phyloP scores from a whole-genome alignment of 305 asterid genomes.

The Plantago coronopus region DNA sequence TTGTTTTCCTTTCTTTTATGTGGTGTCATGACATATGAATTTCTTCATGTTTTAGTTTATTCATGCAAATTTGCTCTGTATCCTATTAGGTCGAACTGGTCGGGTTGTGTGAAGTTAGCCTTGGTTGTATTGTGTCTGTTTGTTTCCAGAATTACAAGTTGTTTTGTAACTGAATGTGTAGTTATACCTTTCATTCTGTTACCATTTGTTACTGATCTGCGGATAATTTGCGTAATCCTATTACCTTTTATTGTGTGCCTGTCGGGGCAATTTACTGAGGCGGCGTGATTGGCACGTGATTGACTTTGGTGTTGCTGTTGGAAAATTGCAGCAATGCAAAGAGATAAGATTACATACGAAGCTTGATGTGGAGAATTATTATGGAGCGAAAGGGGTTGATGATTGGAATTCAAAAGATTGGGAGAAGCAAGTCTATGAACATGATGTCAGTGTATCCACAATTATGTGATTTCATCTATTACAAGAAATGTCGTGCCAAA shows the following conservation, averaged over 20 bases:
- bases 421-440: constrained; percentile 53
- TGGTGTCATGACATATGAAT: background rate
- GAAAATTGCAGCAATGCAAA: constrained; percentile 56
- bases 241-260: constrained; percentile 8
- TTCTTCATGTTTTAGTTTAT: no score
- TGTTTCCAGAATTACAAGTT: background rate
- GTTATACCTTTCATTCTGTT: background rate
- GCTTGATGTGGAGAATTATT: constrained; percentile 68
- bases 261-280: background rate
- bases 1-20: background rate
- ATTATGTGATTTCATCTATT: background rate
- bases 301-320: constrained; percentile 19
- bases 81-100: background rate
- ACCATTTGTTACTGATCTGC: background rate
- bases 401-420: constrained; percentile 56
- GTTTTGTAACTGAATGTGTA: background rate
- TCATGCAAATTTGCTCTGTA: background rate
- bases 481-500: background rate
- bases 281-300: background rate
- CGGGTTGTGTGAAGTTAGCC: background rate
- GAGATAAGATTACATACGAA: constrained; percentile 51
- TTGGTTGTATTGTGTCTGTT: background rate
- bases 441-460: constrained; percentile 56
- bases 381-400: constrained; percentile 78
- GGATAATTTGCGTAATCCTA: background rate